Conservation (phyloP, 768 basidiomycete species). For the Collybia nuda region DNA sequence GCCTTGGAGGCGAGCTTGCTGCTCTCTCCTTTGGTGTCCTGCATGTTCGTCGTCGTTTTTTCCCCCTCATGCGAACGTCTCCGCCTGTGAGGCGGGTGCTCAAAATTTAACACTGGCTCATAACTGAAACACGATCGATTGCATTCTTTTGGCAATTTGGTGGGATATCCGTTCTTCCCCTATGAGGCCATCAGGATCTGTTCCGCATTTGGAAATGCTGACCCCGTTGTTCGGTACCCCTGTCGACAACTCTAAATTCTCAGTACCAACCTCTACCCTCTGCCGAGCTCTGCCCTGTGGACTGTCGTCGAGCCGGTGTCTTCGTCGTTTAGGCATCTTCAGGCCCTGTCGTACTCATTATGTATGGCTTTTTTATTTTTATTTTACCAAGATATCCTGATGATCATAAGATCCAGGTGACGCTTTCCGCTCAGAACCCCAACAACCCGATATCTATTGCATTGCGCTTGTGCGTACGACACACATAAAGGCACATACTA, state of each 20-base stretch:
- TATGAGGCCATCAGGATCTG: slow-evolving; percentile 16
- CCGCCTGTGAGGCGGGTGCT: slow-evolving; percentile 6
- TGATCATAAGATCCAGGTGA: too few relatives aligned
- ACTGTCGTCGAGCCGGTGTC: not conserved
- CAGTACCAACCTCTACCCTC: too few relatives aligned
- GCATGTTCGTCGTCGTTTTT: not conserved
- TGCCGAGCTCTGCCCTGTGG: too few relatives aligned
- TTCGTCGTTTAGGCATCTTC: too few relatives aligned
- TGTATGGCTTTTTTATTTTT: too few relatives aligned
- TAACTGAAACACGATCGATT: slow-evolving; percentile 52
- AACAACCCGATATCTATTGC: too few relatives aligned
- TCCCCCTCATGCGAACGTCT: too few relatives aligned
- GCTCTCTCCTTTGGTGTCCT: not conserved
- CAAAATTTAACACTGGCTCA: slow-evolving; percentile 12
- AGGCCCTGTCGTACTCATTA: not conserved
- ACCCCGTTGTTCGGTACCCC: slow-evolving; percentile 39
- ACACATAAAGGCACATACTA: too few relatives aligned
- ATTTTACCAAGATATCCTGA: too few relatives aligned
- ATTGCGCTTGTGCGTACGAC: too few relatives aligned
- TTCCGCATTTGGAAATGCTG: slow-evolving; percentile 35
- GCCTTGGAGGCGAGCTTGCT: not conserved
- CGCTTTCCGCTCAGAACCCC: too few relatives aligned
- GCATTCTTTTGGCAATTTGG: slow-evolving; percentile 14
- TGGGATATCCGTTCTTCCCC: slow-evolving; percentile 22
- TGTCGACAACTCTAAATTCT: slow-evolving; percentile 28